Evolutionary conservation across 345 rosid species (phyloP), one percentile per base, ranked within the genome.

Genomic region (Physaria fendleri): DNA sequence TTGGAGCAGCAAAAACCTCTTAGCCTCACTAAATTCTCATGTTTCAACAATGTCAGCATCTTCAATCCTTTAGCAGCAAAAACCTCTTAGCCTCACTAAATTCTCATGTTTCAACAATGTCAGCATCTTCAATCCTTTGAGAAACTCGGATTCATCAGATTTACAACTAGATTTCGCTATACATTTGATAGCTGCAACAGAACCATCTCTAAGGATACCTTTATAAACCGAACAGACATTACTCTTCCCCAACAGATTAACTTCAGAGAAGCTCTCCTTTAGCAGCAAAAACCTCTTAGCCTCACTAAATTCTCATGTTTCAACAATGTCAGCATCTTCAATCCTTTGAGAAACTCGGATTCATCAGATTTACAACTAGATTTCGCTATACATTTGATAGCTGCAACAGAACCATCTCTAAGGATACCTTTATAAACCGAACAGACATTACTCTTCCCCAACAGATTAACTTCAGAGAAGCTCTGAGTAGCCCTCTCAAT

Each of bases 1-100:
- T 77, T 82, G 0, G 99, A 89, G 81, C 99, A 93, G 65, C 99
- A 89, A 64, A 93, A 77, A 0, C 99, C 99, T 78, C 97, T 78
- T 60, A 93, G 16, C 65, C 82, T 80, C 71, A 82, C 89, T 33
- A 93, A 61, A 62, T 78, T 84, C 62, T 86, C 94, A 64, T 93
- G 95, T 56, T 82, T 89, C 74, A 93, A 58, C 14, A 81, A 72
- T 9, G 85, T 80, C 66, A 93, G 55, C 12, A 82, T 62, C 74
- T 83, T 86, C 74, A 93, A 68, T 29, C 99, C 99, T 62, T 78
- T 85, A 89, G 81, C 99, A 93, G 65, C 99, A 90, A 62, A 93
- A 77, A 0, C 99, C 99, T 79, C 97, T 78, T 62, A 93, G 9
- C 66, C 82, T 81, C 71, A 81, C 90, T 32, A 93, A 57, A 56